Percentiles rank a stretch among this genome's conserved stretches.
Conservation (phyloP, 73 alveolate species). For the Paramecium biaurelia region DNA sequence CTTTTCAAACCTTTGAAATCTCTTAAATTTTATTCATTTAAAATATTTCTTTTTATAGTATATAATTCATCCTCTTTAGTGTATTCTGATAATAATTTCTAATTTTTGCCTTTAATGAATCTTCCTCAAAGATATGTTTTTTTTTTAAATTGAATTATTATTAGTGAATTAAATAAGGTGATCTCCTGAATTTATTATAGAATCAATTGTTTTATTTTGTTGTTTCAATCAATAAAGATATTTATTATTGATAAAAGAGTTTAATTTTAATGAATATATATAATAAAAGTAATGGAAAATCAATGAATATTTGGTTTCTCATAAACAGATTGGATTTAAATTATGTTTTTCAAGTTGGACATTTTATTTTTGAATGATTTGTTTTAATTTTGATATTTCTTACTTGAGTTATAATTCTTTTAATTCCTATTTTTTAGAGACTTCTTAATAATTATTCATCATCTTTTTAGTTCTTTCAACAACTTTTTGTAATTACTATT, state of each 20-base stretch:
- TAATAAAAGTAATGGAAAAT: neutral
- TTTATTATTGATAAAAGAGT: neutral
- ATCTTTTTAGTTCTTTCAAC: neutral
- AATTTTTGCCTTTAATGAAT: neutral
- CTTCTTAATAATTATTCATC: neutral
- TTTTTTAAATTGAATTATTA: neutral
- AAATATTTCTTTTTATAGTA: neutral
- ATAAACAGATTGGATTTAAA: neutral
- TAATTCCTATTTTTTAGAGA: neutral
- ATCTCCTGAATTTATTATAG: neutral
- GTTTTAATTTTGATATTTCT: neutral
- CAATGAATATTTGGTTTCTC: neutral
- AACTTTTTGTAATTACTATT: neutral
- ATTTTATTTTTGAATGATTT: neutral
- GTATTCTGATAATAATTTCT: neutral
- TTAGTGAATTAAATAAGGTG: neutral
- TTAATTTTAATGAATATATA: neutral
- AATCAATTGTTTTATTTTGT: neutral
- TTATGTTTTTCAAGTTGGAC: neutral
- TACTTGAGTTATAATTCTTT: neutral
- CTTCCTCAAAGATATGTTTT: neutral
- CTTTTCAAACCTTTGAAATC: too few species aligned
- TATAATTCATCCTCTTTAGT: neutral
- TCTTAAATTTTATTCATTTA: neutral
- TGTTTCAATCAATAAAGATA: neutral